These are phyloP conservation scores for Mrakia frigida DNA, from an alignment of 768 basidiomycete genomes.

Conservation along the genomic window DNA sequence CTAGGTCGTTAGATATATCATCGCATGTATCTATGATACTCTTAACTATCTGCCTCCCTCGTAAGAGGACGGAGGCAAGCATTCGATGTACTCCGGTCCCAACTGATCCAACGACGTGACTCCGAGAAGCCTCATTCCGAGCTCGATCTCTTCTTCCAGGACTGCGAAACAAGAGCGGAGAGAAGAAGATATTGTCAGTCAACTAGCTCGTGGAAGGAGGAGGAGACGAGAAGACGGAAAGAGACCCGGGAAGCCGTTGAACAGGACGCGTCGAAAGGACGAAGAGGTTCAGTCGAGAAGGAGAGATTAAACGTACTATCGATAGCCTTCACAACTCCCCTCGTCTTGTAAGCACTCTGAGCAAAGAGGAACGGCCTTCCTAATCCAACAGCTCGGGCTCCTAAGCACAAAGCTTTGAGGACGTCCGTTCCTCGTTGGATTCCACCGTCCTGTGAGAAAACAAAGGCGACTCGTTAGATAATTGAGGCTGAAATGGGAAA, in stretches of 20 bases:
- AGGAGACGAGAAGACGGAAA: slow-evolving; percentile 58
- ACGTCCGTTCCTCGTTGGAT: slow-evolving; percentile 51
- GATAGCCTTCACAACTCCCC: slow-evolving; percentile 28
- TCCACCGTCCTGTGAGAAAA: slow-evolving; percentile 46
- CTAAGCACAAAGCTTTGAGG: slow-evolving; percentile 42
- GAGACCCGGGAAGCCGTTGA: too few relatives aligned
- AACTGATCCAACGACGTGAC: slow-evolving; percentile 61
- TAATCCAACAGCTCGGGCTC: slow-evolving; percentile 42
- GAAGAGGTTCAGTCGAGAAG: slow-evolving; percentile 67
- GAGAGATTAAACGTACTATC: slow-evolving; percentile 32
- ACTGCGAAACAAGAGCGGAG: slow-evolving; percentile 40
- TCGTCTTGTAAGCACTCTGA: slow-evolving; percentile 16
- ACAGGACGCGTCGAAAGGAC: slow-evolving; percentile 53
- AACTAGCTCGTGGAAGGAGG: slow-evolving; percentile 46
- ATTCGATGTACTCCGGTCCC: slow-evolving; percentile 64
- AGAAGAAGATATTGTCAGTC: background rate
- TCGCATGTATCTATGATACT: too few relatives aligned
- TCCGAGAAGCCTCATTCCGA: slow-evolving; percentile 70
- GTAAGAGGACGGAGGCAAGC: background rate
- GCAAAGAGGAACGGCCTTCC: slow-evolving; percentile 67
- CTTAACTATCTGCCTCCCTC: too few relatives aligned
- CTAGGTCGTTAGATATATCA: too few relatives aligned
- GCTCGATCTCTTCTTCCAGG: slow-evolving; percentile 68
- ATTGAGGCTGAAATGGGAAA: background rate
- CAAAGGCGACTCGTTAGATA: background rate